Evolutionary conservation across 192 early-diverging fungal genomes (phyloP).

Genomic region (Gamsiella multidivaricata): DNA sequence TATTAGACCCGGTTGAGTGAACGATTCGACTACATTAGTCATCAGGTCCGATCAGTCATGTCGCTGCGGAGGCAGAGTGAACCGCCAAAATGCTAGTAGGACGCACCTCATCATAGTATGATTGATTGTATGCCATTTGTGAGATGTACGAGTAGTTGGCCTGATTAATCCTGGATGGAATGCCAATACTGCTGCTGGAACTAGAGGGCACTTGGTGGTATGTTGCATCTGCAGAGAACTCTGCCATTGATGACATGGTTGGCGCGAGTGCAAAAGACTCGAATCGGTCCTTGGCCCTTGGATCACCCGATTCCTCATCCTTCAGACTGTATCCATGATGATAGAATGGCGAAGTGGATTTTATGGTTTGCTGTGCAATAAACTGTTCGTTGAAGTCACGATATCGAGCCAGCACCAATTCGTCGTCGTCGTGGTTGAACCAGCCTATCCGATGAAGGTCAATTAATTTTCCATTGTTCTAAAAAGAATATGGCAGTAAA

Average conservation of each 20-base stretch:
- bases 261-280: slow-evolving; percentile 18
- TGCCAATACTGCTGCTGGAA: slow-evolving; percentile 4
- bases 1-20: too few species aligned
- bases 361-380: slow-evolving; percentile 19
- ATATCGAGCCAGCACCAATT: slow-evolving; percentile 59
- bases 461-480: slow-evolving; percentile 69
- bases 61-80: neutral
- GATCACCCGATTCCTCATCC: slow-evolving; percentile 34
- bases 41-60: neutral
- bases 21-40: too few species aligned
- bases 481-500: neutral
- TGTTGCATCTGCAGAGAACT: slow-evolving; percentile 33
- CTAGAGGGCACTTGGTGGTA: slow-evolving; percentile 36
- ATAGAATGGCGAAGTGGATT: slow-evolving; percentile 21
- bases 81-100: neutral
- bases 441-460: slow-evolving; percentile 70
- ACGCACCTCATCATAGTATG: slow-evolving; percentile 34
- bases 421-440: slow-evolving; percentile 73
- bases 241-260: slow-evolving; percentile 2
- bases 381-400: slow-evolving; percentile 58
- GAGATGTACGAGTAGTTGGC: slow-evolving; percentile 4
- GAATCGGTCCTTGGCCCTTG: slow-evolving; percentile 11
- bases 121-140: slow-evolving; percentile 23
- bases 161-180: slow-evolving; percentile 2
- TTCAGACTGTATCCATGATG: slow-evolving; percentile 31